These are phyloP conservation scores for Lyophyllum shimeji DNA, from an alignment of 768 basidiomycete genomes.

Conservation along the genomic window DNA sequence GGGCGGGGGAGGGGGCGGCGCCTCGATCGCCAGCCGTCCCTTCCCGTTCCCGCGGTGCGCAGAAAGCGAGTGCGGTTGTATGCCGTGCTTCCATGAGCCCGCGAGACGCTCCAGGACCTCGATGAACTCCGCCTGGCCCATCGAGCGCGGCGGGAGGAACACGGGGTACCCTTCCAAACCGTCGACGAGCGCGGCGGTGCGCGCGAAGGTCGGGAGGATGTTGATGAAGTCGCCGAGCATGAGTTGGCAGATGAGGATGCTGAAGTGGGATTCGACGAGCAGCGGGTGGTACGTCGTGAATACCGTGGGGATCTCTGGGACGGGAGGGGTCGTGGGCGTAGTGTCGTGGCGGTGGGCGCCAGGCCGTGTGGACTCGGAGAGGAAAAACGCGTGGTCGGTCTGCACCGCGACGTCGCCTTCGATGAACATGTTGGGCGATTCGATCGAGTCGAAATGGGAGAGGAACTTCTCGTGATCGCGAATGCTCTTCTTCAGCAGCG, in stretches of 20 bases:
- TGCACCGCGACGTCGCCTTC: conserved; percentile 49
- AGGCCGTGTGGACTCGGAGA: conserved; percentile 68
- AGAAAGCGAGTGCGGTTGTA: conserved; percentile 54
- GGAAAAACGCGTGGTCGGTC: conserved; percentile 65
- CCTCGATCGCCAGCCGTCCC: conserved; percentile 11
- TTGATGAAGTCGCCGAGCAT: conserved; percentile 74
- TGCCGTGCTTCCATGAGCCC: conserved; percentile 68
- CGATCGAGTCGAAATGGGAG: conserved; percentile 77
- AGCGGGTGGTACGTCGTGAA: conserved; percentile 92
- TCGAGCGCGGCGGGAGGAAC: conserved; percentile 83
- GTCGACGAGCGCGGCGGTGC: conserved; percentile 68
- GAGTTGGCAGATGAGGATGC: conserved; percentile 69
- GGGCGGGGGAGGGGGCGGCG: too few species aligned
- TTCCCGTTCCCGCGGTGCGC: conserved; percentile 21
- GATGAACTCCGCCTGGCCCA: conserved; percentile 88
- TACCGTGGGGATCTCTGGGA: conserved; percentile 52
- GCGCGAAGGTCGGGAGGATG: conserved; percentile 64
- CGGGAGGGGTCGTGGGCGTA: conserved; percentile 27
- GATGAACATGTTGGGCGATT: conserved; percentile 34
- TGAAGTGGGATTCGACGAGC: conserved; percentile 85
- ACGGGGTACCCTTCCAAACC: conserved; percentile 87
- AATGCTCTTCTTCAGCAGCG: conserved; percentile 69
- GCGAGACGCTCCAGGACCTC: conserved; percentile 84
- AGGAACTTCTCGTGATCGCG: conserved; percentile 87
- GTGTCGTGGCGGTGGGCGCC: conserved; percentile 40